A percentile compares a stretch with the other conserved stretches of the same genome.
Conservation (phyloP, 768 basidiomycete species). For the Russula olivacea region DNA sequence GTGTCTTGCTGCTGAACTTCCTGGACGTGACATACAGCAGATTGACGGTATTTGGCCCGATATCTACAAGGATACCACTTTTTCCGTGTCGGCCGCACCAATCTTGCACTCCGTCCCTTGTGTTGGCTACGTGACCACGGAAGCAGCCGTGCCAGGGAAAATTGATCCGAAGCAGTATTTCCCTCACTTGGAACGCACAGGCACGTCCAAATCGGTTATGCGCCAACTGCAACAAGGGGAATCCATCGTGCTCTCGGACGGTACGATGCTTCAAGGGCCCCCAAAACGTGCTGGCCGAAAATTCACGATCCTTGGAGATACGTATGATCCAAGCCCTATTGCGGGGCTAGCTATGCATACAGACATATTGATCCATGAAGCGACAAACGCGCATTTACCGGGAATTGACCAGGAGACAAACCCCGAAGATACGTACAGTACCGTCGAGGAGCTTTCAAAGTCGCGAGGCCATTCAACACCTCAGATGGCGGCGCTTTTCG, state of each 20-base stretch:
- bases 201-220: slow-evolving; percentile 63
- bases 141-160: slow-evolving; percentile 70
- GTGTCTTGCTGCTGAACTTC: slow-evolving; percentile 48
- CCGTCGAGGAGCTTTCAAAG: slow-evolving; percentile 55
- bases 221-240: slow-evolving; percentile 60
- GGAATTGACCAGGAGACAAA: slow-evolving; percentile 57
- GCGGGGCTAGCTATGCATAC: slow-evolving; percentile 53
- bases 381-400: slow-evolving; percentile 80
- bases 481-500: slow-evolving; percentile 83
- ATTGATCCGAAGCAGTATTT: slow-evolving; percentile 63
- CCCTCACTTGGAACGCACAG: slow-evolving; percentile 62
- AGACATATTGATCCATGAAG: slow-evolving; percentile 80
- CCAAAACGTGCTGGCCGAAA: slow-evolving; percentile 62
- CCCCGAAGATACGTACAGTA: slow-evolving; percentile 50
- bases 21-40: slow-evolving; percentile 61
- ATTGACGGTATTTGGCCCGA: slow-evolving; percentile 57
- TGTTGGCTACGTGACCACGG: slow-evolving; percentile 69
- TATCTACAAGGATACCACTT: slow-evolving; percentile 49
- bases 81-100: slow-evolving; percentile 70
- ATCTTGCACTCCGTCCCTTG: slow-evolving; percentile 78
- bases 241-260: slow-evolving; percentile 58
- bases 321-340: slow-evolving; percentile 70
- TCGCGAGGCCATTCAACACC: slow-evolving; percentile 88
- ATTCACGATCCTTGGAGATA: slow-evolving; percentile 79
- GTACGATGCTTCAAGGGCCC: slow-evolving; percentile 66